Conservation (phyloP, 2,329 filamentous ascomycete species). For the Paecilomyces variotii region DNA sequence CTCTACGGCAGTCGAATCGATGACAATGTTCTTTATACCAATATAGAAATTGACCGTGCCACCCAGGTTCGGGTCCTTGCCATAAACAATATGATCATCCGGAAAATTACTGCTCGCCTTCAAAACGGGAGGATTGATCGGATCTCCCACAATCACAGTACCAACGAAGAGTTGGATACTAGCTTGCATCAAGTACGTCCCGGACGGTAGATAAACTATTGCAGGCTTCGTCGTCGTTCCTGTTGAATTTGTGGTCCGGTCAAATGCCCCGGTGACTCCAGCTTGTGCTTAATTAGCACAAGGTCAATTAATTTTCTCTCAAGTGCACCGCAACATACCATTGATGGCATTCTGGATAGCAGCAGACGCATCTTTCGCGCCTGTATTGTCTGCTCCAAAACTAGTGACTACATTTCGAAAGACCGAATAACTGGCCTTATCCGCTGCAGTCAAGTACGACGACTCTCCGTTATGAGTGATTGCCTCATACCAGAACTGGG, state of each 20-base stretch:
- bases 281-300: slow-evolving; percentile 7
- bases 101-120: slow-evolving; percentile 17
- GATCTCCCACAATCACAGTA: slow-evolving; percentile 25
- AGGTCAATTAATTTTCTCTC: neutral
- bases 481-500: slow-evolving; percentile 21
- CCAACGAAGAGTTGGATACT: slow-evolving; percentile 20
- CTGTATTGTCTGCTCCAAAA: slow-evolving; percentile 26
- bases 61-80: slow-evolving; percentile 11
- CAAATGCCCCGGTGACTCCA: slow-evolving; percentile 17
- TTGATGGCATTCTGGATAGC: slow-evolving; percentile 24
- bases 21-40: slow-evolving; percentile 22
- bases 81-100: slow-evolving; percentile 21
- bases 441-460: slow-evolving; percentile 14
- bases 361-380: slow-evolving; percentile 17
- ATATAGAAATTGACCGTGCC: slow-evolving; percentile 24
- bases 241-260: slow-evolving; percentile 16
- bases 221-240: slow-evolving; percentile 22
- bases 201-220: slow-evolving; percentile 20
- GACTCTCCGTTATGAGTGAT: slow-evolving; percentile 21
- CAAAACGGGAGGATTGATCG: slow-evolving; percentile 20
- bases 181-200: slow-evolving; percentile 16
- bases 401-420: slow-evolving; percentile 29
- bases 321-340: slow-evolving; percentile 8
- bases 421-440: slow-evolving; percentile 24
- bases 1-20: slow-evolving; percentile 20